Conservation (phyloP, 805 yeast species). For the Jamesozyma rosinii region DNA sequence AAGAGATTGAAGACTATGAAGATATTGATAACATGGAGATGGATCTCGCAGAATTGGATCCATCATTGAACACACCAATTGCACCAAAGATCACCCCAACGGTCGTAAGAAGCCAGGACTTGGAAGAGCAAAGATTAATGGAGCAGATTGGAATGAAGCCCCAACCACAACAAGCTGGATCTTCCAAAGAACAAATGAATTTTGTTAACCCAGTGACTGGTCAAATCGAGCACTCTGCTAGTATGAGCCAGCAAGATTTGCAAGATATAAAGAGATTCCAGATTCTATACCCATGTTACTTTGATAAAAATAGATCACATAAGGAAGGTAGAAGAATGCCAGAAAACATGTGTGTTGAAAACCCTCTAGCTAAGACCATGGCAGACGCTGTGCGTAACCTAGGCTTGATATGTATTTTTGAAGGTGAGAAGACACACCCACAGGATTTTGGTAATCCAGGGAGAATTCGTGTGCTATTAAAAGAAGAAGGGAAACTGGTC, state of each 20-base stretch:
- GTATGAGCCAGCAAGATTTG: conserved; percentile 45
- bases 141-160: neutral
- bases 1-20: conserved; percentile 68
- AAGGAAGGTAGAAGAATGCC: conserved; percentile 79
- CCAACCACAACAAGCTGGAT: neutral
- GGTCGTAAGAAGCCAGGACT: conserved; percentile 53
- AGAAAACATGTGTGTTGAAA: conserved; percentile 57
- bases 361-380: conserved; percentile 79
- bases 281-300: conserved; percentile 83
- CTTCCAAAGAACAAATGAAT: conserved; percentile 10
- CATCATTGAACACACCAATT: conserved; percentile 52
- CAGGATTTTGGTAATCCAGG: conserved; percentile 98
- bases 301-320: conserved; percentile 67
- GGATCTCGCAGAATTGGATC: conserved; percentile 89
- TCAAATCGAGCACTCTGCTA: conserved; percentile 19
- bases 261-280: conserved; percentile 63
- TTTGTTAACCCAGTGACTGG: conserved; percentile 27
- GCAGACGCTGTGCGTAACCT: conserved; percentile 54
- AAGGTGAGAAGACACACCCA: conserved; percentile 83
- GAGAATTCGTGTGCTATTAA: conserved; percentile 70
- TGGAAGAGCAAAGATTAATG: conserved; percentile 14
- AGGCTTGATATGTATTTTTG: conserved; percentile 39
- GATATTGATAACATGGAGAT: conserved; percentile 87
- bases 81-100: conserved; percentile 60
- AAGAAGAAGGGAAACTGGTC: conserved; percentile 39